Base-by-base conservation (phyloP, 202 grass and related monocot species). In the Dendrocalamus latiflorus region DNA sequence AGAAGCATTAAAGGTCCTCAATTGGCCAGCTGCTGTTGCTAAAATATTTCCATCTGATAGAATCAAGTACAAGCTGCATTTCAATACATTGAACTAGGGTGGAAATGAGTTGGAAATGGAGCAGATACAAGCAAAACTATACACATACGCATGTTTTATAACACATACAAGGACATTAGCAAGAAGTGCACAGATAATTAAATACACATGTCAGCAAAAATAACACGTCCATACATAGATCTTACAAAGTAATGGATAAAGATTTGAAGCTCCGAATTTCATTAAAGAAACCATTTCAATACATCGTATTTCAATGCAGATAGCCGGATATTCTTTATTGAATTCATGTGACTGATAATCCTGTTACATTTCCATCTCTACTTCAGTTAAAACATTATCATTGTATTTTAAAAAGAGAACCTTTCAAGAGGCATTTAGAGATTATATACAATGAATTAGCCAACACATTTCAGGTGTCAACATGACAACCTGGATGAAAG, bases 1-100 rank as follows among this genome's bases (percentile, higher is more conserved):
- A n/a, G 85, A 92, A 88, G 84, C 86, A 84, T 69, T 84, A 78
- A 93, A 95, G 67, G 87, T 93, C 70, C 86, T 93, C 85, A 99
- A 81, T 81, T 92, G 96, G 21, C 91, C 93, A 83, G 96, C 89
- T 85, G 96, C 96, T 41, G 89, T 90, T 71, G 96, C 96, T 78
- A 98, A 88, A 85, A 90, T 81, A 12, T 87, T 87, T 85, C 93
- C 93, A 94, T 99, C 96, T 99, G 75, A 78, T 47, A 81, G 65
- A 82, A 81, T 48, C 18, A 82, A 74, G 70, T 42, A 75, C 69
- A 80, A 75, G 47, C 10, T 39, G 26, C 16, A 63, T 64, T 77
- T 79, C 26, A 34, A 57, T 86, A 86, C 55, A 55, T 68, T 75
- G 24, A 90, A 61, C 43, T 54, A 44, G 45, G 59, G 66, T 78